Conservation (phyloP, 306 rosid species). For the Urtica urens region DNA sequence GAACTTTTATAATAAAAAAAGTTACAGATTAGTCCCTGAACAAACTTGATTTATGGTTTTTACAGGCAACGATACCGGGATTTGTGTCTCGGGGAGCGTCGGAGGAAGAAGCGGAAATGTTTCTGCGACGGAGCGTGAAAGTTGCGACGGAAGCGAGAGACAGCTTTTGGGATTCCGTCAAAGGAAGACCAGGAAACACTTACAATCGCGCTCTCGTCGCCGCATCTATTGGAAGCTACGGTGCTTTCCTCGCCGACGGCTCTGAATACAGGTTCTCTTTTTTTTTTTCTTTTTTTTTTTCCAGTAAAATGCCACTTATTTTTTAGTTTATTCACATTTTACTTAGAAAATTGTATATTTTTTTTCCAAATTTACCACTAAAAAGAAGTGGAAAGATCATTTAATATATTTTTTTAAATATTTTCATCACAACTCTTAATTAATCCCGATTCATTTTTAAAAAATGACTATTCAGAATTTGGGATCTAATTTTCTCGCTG, state of each 20-base stretch:
- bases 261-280: slow-evolving; percentile 65
- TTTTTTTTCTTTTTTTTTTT: no score
- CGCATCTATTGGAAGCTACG: slow-evolving; percentile 91
- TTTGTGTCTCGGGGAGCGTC: slow-evolving; percentile 64
- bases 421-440: no score
- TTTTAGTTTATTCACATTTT: no score
- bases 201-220: slow-evolving; percentile 63
- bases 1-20: no score
- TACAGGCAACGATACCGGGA: slow-evolving; percentile 72
- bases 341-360: no score
- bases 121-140: slow-evolving; percentile 55
- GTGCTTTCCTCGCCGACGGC: slow-evolving; percentile 95
- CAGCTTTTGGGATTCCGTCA: slow-evolving; percentile 49
- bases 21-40: no score
- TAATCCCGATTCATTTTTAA: no score
- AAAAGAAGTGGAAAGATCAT: no score
- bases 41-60: background rate
- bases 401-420: no score
- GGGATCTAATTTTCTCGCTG: no score
- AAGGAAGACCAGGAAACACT: slow-evolving; percentile 28
- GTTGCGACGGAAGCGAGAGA: slow-evolving; percentile 79
- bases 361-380: no score
- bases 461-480: background rate
- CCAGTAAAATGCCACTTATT: no score
- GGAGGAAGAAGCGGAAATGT: slow-evolving; percentile 47